A percentile compares a stretch with the other conserved stretches of the same genome.
Conservation (phyloP, 2,329 filamentous ascomycete genomes). For the Diaporthe australafricana region DNA sequence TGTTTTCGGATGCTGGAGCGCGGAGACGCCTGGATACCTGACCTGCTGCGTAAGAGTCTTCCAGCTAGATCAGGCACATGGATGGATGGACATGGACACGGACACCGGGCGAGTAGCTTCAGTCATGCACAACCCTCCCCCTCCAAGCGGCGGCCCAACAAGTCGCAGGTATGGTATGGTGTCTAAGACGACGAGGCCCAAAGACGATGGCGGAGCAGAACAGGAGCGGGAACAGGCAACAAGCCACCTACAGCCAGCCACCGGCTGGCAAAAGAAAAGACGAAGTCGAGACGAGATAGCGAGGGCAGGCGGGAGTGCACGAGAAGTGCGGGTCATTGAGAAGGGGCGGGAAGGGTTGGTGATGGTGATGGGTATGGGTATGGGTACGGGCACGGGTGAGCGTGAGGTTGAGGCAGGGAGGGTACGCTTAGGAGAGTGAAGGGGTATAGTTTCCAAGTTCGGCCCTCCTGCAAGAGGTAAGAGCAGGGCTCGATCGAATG, state of each 20-base stretch:
- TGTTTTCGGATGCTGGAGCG: slow-evolving; percentile 32
- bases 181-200: slow-evolving; percentile 28
- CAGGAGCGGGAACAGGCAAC: slow-evolving; percentile 18
- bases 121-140: slow-evolving; percentile 32
- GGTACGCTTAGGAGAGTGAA: slow-evolving; percentile 30
- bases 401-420: slow-evolving; percentile 33
- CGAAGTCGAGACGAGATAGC: slow-evolving; percentile 27
- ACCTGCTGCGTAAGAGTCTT: slow-evolving; percentile 32
- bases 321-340: slow-evolving; percentile 10
- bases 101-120: slow-evolving; percentile 29
- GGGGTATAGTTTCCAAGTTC: slow-evolving; percentile 33
- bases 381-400: slow-evolving; percentile 7
- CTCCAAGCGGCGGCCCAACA: slow-evolving; percentile 32
- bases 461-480: slow-evolving; percentile 26
- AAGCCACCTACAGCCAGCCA: slow-evolving; percentile 23
- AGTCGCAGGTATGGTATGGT: slow-evolving; percentile 24
- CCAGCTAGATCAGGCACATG: slow-evolving; percentile 35
- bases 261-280: slow-evolving; percentile 15
- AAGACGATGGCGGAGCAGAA: not conserved
- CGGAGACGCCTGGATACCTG: slow-evolving; percentile 34
- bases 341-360: slow-evolving; percentile 4
- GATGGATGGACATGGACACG: slow-evolving; percentile 32
- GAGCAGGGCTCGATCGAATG: slow-evolving; percentile 27
- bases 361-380: slow-evolving; percentile 11
- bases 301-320: slow-evolving; percentile 23